Evolutionary conservation across 179 eudicot species (phyloP).

Genomic region (Vitellaria paradoxa): DNA sequence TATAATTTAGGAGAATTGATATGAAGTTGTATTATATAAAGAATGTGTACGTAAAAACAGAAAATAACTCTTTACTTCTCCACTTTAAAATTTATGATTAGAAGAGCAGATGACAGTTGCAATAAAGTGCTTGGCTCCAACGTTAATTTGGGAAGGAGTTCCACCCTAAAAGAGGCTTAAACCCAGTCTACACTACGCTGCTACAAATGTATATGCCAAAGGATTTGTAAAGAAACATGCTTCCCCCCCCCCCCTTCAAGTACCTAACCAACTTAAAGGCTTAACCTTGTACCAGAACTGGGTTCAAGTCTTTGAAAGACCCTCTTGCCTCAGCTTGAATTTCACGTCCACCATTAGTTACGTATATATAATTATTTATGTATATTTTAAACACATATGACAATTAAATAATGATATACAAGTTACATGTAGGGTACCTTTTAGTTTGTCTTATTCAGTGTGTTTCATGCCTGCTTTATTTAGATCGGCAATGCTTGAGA

Average conservation of each 20-base stretch:
- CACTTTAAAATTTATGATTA: no score
- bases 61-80: no score
- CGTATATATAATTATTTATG: neutral
- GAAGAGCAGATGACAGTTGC: no score
- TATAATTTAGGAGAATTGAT: no score
- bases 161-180: no score
- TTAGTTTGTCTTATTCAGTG: neutral
- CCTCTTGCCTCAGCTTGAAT: neutral
- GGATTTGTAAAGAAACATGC: neutral
- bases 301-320: neutral
- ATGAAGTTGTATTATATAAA: no score
- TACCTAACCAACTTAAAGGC: neutral
- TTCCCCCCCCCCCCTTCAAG: no score
- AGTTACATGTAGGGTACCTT: neutral
- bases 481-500: neutral
- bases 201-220: neutral
- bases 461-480: neutral
- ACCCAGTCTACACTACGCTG: conserved; percentile 2
- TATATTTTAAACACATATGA: neutral
- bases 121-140: no score
- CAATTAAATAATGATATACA: neutral
- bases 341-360: neutral
- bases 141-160: no score
- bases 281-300: neutral
- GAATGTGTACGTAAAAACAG: no score